These are phyloP conservation scores for Umbelopsis sp. DNA, from an alignment of 371 early-diverging fungal species.

Conservation along the genomic window DNA sequence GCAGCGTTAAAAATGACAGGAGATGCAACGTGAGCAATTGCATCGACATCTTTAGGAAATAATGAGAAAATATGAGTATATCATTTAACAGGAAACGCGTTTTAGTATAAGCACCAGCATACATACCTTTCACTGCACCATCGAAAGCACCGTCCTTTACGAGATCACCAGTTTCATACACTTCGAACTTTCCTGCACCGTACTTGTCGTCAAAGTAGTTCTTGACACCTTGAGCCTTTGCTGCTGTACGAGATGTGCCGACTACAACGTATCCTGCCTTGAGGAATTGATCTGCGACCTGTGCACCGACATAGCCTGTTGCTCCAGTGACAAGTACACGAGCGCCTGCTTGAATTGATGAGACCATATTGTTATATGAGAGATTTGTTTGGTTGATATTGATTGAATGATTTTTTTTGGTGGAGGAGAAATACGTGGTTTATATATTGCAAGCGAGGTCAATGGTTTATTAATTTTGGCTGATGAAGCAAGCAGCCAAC, in stretches of 20 bases:
- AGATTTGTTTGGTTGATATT: too few relatives aligned
- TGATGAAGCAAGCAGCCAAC: too few relatives aligned
- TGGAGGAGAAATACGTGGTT: too few relatives aligned
- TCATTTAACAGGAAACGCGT: neutral
- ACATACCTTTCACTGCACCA: neutral
- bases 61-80: neutral
- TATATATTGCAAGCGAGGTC: too few relatives aligned
- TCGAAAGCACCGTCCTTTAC: slow-evolving; percentile 8
- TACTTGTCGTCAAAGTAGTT: slow-evolving; percentile 5
- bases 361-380: neutral
- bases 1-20: neutral
- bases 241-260: slow-evolving; percentile 2
- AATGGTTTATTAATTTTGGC: too few relatives aligned
- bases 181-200: neutral
- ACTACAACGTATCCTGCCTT: slow-evolving; percentile 3
- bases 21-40: slow-evolving; percentile 1
- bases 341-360: neutral
- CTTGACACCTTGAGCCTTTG: neutral
- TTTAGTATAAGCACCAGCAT: neutral
- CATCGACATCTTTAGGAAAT: neutral
- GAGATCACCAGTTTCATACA: neutral
- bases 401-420: too few relatives aligned
- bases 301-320: neutral
- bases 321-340: slow-evolving; percentile 10
- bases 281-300: slow-evolving; percentile 9